These are phyloP conservation scores for Craspedostauros australis DNA, from an alignment of 108 stramenopile genomes.

Conservation along the genomic window DNA sequence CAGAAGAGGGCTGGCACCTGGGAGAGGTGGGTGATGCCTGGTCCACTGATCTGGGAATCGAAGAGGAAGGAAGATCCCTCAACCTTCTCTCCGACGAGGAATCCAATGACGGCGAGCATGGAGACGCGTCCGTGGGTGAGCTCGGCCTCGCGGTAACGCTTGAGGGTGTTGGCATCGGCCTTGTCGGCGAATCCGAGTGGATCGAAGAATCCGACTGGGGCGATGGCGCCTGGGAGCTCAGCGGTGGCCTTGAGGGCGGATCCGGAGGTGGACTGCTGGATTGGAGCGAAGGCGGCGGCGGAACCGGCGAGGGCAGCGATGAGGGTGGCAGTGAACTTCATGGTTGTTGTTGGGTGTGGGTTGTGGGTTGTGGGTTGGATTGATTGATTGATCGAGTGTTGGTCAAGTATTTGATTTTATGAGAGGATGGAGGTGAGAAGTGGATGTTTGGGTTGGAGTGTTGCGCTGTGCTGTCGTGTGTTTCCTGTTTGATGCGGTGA, in stretches of 20 bases:
- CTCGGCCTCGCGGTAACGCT: constrained; percentile 79
- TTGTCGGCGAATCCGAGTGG: constrained; percentile 63
- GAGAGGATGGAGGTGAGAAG: too few relatives aligned
- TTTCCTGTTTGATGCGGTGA: too few relatives aligned
- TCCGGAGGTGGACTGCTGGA: constrained; percentile 3
- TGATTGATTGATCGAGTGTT: too few relatives aligned
- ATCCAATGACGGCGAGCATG: constrained; percentile 55
- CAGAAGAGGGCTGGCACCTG: constrained; percentile 56
- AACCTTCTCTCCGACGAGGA: constrained; percentile 72
- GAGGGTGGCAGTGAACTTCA: constrained; percentile 28
- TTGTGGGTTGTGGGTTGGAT: too few relatives aligned
- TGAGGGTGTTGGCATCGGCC: constrained; percentile 46
- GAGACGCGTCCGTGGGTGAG: constrained; percentile 66
- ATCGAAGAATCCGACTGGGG: constrained; percentile 51
- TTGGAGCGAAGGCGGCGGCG: constrained; percentile 11
- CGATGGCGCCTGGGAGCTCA: constrained; percentile 41
- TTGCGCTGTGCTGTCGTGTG: too few relatives aligned
- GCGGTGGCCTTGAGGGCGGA: constrained; percentile 1
- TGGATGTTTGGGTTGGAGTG: too few relatives aligned
- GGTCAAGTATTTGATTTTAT: too few relatives aligned
- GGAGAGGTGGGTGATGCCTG: constrained; percentile 84
- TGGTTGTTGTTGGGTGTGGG: too few relatives aligned
- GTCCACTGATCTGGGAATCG: constrained; percentile 70
- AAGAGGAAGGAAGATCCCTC: constrained; percentile 75
- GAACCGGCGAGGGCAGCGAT: constrained; percentile 11